These are phyloP conservation scores for Plasmodium gaboni DNA, from an alignment of 169 alveolate species.

Conservation along the genomic window DNA sequence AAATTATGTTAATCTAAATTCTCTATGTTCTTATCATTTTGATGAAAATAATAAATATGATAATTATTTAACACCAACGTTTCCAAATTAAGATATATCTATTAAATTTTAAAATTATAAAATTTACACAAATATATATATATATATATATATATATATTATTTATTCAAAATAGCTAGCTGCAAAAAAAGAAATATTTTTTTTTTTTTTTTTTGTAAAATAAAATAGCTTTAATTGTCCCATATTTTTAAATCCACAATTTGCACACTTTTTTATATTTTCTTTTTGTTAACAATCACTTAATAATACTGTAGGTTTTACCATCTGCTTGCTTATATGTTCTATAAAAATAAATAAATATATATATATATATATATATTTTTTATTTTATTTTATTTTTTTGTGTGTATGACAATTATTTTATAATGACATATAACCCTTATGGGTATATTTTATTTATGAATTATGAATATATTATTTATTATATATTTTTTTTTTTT, in stretches of 20 bases:
- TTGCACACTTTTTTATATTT: too few species aligned
- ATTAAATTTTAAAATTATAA: too few species aligned
- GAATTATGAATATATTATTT: too few species aligned
- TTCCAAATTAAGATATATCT: constrained; percentile 27
- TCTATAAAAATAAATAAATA: constrained; percentile 17
- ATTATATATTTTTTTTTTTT: too few species aligned
- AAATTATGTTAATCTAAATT: constrained; percentile 57
- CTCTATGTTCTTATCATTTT: constrained; percentile 40
- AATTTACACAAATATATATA: too few species aligned
- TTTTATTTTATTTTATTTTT: not conserved
- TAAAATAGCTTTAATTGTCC: not conserved
- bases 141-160: too few species aligned
- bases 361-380: not conserved
- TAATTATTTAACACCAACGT: constrained; percentile 45
- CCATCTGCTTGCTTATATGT: constrained; percentile 63
- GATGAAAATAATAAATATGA: constrained; percentile 59
- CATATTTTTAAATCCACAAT: too few species aligned
- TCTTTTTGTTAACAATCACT: constrained; percentile 24
- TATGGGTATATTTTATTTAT: too few species aligned
- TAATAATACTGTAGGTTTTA: constrained; percentile 45
- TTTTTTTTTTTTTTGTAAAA: not conserved
- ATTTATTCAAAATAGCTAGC: not conserved
- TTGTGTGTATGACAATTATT: not conserved
- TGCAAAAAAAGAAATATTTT: not conserved
- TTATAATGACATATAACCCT: too few species aligned